These are phyloP conservation scores for Penicillium nucicola DNA, from an alignment of 495 filamentous ascomycete species.

Conservation along the genomic window DNA sequence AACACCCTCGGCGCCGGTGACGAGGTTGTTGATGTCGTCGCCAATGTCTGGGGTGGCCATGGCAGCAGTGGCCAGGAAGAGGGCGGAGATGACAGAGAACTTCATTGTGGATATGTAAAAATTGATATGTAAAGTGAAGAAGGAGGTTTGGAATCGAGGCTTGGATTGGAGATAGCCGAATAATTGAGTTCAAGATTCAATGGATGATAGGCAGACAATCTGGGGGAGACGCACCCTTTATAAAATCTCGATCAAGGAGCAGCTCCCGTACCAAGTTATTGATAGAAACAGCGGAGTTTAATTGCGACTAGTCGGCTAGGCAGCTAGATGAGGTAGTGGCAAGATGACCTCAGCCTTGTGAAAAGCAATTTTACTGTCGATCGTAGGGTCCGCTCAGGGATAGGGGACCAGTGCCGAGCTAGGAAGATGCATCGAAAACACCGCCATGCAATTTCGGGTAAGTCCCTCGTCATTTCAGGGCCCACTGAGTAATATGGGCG, in stretches of 20 bases:
- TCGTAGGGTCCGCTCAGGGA: constrained; percentile 3
- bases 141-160: too few relatives aligned
- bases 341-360: constrained; percentile 13
- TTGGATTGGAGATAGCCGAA: not conserved
- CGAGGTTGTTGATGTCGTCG: constrained; percentile 11
- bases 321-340: constrained; percentile 8
- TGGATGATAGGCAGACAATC: not conserved
- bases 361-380: constrained; percentile 5
- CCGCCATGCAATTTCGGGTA: not conserved
- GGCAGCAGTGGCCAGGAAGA: constrained; percentile 23
- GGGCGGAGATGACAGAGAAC: constrained; percentile 25
- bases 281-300: constrained; percentile 12
- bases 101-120: constrained; percentile 19
- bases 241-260: constrained; percentile 2
- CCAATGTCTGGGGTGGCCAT: constrained; percentile 12
- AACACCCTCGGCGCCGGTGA: constrained; percentile 10
- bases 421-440: not conserved
- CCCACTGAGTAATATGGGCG: constrained; percentile 4
- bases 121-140: not conserved
- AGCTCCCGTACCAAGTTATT: constrained; percentile 4
- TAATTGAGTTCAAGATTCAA: not conserved
- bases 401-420: not conserved
- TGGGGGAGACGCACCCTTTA: not conserved
- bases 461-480: constrained; percentile 12
- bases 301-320: not conserved